phyloP scores from a whole-genome alignment of 768 basidiomycete species.

The Rhizopogon vesiculosus region DNA sequence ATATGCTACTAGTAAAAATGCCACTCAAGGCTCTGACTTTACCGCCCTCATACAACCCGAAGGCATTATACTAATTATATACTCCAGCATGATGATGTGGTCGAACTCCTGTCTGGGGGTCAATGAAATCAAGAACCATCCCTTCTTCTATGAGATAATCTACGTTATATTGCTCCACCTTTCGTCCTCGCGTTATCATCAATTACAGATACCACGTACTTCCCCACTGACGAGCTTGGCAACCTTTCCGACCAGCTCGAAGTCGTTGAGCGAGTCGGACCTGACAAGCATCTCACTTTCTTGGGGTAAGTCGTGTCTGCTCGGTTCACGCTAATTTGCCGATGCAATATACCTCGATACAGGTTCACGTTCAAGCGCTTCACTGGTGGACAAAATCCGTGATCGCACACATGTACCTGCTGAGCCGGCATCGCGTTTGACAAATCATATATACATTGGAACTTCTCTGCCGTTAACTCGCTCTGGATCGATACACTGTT shows the following conservation, averaged over 20 bases:
- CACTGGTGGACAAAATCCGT: conserved; percentile 14
- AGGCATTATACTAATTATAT: conserved; percentile 8
- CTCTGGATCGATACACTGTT: conserved; percentile 18
- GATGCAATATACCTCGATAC: conserved; percentile 4
- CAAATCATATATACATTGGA: not conserved
- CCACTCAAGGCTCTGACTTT: too few relatives aligned
- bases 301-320: conserved; percentile 41
- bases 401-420: not conserved
- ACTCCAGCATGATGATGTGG: conserved; percentile 77
- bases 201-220: conserved; percentile 92
- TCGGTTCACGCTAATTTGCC: not conserved
- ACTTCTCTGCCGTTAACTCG: not conserved
- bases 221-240: conserved; percentile 90
- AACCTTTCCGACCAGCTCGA: conserved; percentile 60
- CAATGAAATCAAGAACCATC: conserved; percentile 87
- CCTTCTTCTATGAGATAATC: conserved; percentile 87
- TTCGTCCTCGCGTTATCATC: conserved; percentile 92
- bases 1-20: too few relatives aligned
- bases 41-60: too few relatives aligned
- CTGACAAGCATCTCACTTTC: conserved; percentile 67
- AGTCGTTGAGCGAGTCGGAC: conserved; percentile 53
- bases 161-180: conserved; percentile 92
- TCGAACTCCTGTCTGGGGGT: conserved; percentile 69
- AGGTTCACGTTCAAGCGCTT: conserved; percentile 88
- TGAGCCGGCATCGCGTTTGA: not conserved